Base-by-base conservation (phyloP, 805 yeast genomes). In the Myxozyma kluyveri region DNA sequence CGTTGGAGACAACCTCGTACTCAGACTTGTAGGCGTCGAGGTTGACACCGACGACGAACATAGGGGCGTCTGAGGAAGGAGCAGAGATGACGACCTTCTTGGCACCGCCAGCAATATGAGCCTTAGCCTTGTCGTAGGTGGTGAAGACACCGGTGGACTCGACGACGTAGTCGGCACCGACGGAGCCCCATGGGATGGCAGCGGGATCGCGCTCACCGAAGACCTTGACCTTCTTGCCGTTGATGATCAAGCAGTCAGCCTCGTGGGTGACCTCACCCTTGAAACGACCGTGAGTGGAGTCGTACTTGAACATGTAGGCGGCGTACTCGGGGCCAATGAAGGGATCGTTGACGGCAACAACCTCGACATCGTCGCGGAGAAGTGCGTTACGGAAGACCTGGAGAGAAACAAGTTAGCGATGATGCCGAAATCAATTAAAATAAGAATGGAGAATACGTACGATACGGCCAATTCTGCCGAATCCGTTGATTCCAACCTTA, bases 121-220 rank as follows among this genome's bases (percentile, higher is more conserved):
- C 84, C 69, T 79, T 78, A 62, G 95, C 93, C 72, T 88, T 86
- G 62, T 78, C 95, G 60, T 75, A 61, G 64, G 80, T 80, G 78
- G 89, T 88, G 86, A 88, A 88, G 67, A 88, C 90, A 81, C 96
- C 96, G 63, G 96, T 88, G 71, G 96, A 87, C 77, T 88, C 96
- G 66, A 88, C 83, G 64, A 88, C 91, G 78, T 75, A 84, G 68
- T 86, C 91, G 63, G 88, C 61, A 69, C 88, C 87, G 56, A 74
- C 69, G 67, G 78, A 75, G 64, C 88, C 90, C 96, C 96, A 88
- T 72, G 96, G 95, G 67, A 88, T 85, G 68, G 76, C 70, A 59
- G 83, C 79, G 66, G 96, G 96, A 79, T 87, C 93, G 70, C 82
- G 76, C 79, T 86, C 95, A 69, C 83, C 84, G 79, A 74, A 82